Percentiles rank a stretch among this genome's conserved stretches.
These are phyloP conservation scores for Coniochaeta hoffmannii DNA, from an alignment of 2,329 filamentous ascomycete species.

Conservation along the genomic window DNA sequence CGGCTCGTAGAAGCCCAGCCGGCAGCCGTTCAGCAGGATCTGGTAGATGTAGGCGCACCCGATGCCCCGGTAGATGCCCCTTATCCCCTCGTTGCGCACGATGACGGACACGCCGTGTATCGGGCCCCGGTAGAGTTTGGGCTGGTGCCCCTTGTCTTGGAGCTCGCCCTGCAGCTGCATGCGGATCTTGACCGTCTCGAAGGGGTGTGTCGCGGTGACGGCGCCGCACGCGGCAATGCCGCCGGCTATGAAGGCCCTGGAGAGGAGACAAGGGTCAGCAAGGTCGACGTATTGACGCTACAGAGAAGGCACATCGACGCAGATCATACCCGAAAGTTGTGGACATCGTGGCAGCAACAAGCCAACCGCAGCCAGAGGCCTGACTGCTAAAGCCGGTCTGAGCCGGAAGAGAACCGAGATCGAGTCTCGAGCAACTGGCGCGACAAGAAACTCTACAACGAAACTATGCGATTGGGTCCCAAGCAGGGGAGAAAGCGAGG, in stretches of 20 bases:
- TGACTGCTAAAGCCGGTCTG: not conserved
- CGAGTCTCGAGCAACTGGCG: not conserved
- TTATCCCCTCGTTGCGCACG: slow-evolving; percentile 78
- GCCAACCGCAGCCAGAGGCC: not conserved
- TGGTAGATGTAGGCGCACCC: slow-evolving; percentile 95
- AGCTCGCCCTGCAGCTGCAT: slow-evolving; percentile 96
- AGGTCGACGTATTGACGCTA: not conserved
- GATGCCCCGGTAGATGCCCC: slow-evolving; percentile 80
- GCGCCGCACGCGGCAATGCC: slow-evolving; percentile 96
- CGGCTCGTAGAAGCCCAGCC: slow-evolving; percentile 95
- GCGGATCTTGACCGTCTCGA: slow-evolving; percentile 98
- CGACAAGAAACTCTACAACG: not conserved
- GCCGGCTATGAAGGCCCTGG: slow-evolving; percentile 84
- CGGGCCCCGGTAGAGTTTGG: slow-evolving; percentile 83
- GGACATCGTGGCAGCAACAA: slow-evolving; percentile 3
- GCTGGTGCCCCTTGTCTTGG: slow-evolving; percentile 75
- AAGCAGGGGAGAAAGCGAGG: not conserved
- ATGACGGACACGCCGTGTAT: slow-evolving; percentile 89
- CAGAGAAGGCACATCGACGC: not conserved
- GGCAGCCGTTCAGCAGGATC: slow-evolving; percentile 91
- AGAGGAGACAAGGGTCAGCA: slow-evolving; percentile 12
- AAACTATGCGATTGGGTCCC: not conserved
- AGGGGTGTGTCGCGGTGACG: slow-evolving; percentile 94
- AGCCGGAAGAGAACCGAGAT: not conserved
- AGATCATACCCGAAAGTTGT: slow-evolving; percentile 7